Evolutionary conservation across 1,139 yeast genomes (phyloP).

Genomic region (Kodamaea derodonti): DNA sequence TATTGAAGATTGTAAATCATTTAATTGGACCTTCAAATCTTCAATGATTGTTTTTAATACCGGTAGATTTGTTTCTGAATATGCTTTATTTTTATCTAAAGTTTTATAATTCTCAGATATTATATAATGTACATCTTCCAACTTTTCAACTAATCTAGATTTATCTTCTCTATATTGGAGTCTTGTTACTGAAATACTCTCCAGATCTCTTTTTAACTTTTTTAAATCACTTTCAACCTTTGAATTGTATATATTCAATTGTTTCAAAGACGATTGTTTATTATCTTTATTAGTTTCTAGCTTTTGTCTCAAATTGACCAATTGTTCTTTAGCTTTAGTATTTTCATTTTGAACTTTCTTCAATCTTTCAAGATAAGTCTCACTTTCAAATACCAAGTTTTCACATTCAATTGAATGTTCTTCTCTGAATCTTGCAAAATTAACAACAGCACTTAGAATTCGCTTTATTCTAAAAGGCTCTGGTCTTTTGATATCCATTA

Average conservation of each 20-base stretch:
- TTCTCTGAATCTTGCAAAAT: conserved; percentile 81
- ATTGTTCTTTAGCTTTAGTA: conserved; percentile 38
- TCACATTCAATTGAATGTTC: conserved; percentile 71
- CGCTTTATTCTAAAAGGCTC: conserved; percentile 63
- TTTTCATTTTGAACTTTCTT: conserved; percentile 31
- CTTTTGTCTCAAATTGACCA: conserved; percentile 34
- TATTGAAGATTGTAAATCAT: conserved; percentile 29
- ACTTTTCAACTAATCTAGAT: conserved; percentile 48
- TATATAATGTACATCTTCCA: conserved; percentile 52
- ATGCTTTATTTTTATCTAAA: conserved; percentile 55
- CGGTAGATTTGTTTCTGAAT: conserved; percentile 60
- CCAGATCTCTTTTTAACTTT: conserved; percentile 61
- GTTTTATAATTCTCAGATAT: conserved; percentile 57
- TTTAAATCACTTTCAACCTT: conserved; percentile 62
- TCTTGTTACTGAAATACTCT: conserved; percentile 62
- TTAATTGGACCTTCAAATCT: conserved; percentile 51
- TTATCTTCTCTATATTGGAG: conserved; percentile 64
- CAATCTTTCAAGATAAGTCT: conserved; percentile 41
- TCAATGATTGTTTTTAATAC: conserved; percentile 51
- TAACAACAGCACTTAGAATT: conserved; percentile 76
- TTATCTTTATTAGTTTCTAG: conserved; percentile 20
- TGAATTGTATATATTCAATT: conserved; percentile 53
- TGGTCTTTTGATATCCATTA: conserved; percentile 64
- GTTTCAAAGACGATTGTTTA: conserved; percentile 34
- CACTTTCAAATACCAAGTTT: conserved; percentile 52